phyloP scores from a whole-genome alignment of 768 basidiomycete species.

The Terana coerulea region DNA sequence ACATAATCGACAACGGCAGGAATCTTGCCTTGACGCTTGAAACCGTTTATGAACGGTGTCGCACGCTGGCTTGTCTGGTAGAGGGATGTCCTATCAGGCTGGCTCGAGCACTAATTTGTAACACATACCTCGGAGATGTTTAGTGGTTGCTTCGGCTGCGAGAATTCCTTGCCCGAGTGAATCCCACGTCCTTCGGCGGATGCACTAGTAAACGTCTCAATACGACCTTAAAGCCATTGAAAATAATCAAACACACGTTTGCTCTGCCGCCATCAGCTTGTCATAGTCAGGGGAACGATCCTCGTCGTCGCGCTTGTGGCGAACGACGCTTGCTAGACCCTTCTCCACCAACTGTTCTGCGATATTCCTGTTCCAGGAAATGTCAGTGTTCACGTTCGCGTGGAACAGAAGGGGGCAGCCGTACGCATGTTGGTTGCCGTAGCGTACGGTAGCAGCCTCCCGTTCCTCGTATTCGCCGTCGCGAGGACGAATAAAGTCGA shows the following conservation, averaged over 20 bases:
- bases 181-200: constrained; percentile 75
- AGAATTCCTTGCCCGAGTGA: constrained; percentile 88
- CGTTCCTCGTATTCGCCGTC: constrained; percentile 95
- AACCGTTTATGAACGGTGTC: constrained; percentile 81
- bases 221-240: not conserved
- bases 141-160: constrained; percentile 73
- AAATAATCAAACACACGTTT: constrained; percentile 52
- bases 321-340: constrained; percentile 83
- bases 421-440: constrained; percentile 76
- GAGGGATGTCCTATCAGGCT: not conserved
- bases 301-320: constrained; percentile 94
- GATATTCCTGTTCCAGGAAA: constrained; percentile 50
- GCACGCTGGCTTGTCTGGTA: constrained; percentile 66
- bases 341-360: constrained; percentile 93
- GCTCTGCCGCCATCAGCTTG: constrained; percentile 93
- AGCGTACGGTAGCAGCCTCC: constrained; percentile 86
- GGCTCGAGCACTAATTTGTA: too few relatives aligned
- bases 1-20: constrained; percentile 91
- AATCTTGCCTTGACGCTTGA: constrained; percentile 85
- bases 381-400: not conserved
- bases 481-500: constrained; percentile 88
- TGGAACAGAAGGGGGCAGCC: constrained; percentile 24
- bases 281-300: constrained; percentile 95
- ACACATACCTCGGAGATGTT: constrained; percentile 85
- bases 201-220: constrained; percentile 50